Conservation (phyloP, 2,329 filamentous ascomycete genomes). For the Xylaria hypoxylon region DNA sequence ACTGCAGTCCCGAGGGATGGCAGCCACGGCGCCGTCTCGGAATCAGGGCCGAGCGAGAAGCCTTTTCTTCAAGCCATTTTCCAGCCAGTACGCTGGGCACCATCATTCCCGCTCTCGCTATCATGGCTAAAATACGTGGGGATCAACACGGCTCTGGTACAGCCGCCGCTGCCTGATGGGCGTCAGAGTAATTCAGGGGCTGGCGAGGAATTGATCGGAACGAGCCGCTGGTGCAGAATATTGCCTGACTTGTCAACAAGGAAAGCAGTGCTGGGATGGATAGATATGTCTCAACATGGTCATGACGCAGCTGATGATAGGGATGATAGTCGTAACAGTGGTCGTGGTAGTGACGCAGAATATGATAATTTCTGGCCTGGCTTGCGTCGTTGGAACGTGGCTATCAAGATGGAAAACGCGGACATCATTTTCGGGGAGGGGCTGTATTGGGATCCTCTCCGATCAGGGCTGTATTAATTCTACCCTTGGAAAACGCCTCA, state of each 20-base stretch:
- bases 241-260: neutral
- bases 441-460: slow-evolving; percentile 1
- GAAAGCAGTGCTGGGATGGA: neutral
- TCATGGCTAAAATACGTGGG: slow-evolving; percentile 55
- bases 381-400: slow-evolving; percentile 10
- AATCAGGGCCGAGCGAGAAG: slow-evolving; percentile 49
- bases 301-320: neutral
- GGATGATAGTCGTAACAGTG: neutral
- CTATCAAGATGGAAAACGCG: slow-evolving; percentile 15
- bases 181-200: neutral
- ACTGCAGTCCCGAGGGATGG: slow-evolving; percentile 30
- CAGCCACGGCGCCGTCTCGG: slow-evolving; percentile 42
- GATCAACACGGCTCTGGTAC: slow-evolving; percentile 58
- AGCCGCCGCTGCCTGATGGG: slow-evolving; percentile 59
- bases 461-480: neutral
- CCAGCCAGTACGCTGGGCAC: slow-evolving; percentile 55
- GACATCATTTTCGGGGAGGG: slow-evolving; percentile 6
- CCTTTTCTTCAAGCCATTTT: slow-evolving; percentile 62
- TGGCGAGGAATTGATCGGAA: slow-evolving; percentile 7
- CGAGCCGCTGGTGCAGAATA: slow-evolving; percentile 3
- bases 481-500: neutral
- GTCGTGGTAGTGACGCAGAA: neutral
- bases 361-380: slow-evolving; percentile 13
- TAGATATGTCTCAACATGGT: slow-evolving; percentile 6
- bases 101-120: slow-evolving; percentile 58